Evolutionary conservation across 2,329 filamentous ascomycete species (phyloP), one percentile per base, ranked within the genome.

Genomic region (Claviceps sp.): DNA sequence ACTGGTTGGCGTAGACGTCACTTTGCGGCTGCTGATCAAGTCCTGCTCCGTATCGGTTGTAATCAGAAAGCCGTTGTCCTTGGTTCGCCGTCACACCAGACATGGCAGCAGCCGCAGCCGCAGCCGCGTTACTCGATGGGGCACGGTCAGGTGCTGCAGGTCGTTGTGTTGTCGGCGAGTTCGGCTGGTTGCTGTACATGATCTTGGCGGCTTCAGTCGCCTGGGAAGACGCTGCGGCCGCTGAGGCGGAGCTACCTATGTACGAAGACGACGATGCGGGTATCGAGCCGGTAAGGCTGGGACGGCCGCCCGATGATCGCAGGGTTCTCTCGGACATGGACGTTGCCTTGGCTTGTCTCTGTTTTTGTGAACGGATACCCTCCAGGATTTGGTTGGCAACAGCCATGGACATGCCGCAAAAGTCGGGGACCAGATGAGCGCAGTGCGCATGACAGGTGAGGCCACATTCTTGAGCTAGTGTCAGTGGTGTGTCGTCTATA

Each of bases 401-500:
- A 53, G 93, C 87, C 93, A 97, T 97, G 30, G 89, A 94, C 89
- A 98, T 98, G 60, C 93, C 93, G 67, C 93, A 98, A 71, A 98
- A 98, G 67, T 98, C 93, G 20, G 93, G 93, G 36, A 98, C 91
- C 59, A 98, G 80, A 68, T 98, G 93, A 20, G 89, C 87, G 68
- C 93, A 98, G 54, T 86, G 79, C 20, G 89, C 84, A 68, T 98
- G 93, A 56, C 87, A 91, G 24, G 91, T 96, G 55, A 96, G 85
- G 59, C 78, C 78, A 69, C 93, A 98, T 80, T 98, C 93, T 83
- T 62, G 54, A 2, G 11, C 4, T n/a, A 30, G 11, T 36, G 53
- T 56, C 36, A 57, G 53, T 43, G 18, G 9, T 43, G 41, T 41
- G 9, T 18, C n/a, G 40, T 34, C 9, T 9, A 11, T 4, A 41